Conservation (phyloP, 202 grass and related monocot genomes). For the Panicum hallii region DNA sequence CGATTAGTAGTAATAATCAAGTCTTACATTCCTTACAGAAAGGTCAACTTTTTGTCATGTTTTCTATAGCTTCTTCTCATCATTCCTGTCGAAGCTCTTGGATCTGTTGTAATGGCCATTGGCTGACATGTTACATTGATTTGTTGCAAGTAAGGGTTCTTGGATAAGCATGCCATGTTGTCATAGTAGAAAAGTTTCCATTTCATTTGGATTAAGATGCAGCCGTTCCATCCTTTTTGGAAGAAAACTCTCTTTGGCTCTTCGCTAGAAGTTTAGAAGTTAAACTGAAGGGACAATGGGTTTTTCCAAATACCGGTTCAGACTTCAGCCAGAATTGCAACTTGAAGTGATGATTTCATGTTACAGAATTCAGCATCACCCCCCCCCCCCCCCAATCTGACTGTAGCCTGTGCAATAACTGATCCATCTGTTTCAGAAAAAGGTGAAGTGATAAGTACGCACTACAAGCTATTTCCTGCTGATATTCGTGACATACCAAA, state of each 20-base stretch:
- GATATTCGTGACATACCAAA: slow-evolving; percentile 84
- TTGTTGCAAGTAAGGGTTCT: neutral
- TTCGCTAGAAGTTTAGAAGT: neutral
- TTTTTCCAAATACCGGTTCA: neutral
- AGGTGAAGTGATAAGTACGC: slow-evolving; percentile 78
- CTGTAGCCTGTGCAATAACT: slow-evolving; percentile 23
- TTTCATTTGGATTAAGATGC: slow-evolving; percentile 22
- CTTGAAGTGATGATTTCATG: neutral
- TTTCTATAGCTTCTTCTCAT: neutral
- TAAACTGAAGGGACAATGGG: slow-evolving; percentile 2
- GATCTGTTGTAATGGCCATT: neutral
- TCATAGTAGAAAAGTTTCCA: neutral
- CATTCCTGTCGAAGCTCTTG: neutral
- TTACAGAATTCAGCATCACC: neutral
- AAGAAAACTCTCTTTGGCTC: neutral
- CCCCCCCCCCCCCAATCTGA: neutral
- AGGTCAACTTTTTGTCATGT: neutral
- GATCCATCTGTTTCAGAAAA: slow-evolving; percentile 68
- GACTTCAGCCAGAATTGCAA: neutral
- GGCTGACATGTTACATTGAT: neutral
- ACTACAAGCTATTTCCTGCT: slow-evolving; percentile 89
- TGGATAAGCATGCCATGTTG: neutral
- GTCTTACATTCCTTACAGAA: slow-evolving; percentile 3
- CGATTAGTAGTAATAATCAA: neutral
- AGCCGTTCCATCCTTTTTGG: neutral